Evolutionary conservation across 2,329 filamentous ascomycete species (phyloP), one percentile per base, ranked within the genome.

Genomic region (Verticillium klebahnii): DNA sequence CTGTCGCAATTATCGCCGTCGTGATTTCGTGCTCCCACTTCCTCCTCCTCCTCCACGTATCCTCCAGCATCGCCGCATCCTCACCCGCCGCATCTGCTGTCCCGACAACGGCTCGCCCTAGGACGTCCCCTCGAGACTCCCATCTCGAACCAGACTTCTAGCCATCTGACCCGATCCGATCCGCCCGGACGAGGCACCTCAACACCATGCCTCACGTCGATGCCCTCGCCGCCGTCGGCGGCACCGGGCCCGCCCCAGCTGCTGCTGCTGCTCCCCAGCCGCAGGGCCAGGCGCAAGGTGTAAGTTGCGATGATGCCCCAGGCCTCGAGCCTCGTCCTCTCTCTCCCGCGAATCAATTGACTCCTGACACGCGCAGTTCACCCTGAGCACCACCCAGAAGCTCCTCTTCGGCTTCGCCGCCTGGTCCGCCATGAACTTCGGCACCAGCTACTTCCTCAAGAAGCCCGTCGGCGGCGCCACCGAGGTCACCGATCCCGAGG

Each of bases 361-460:
- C 3, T 25, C 25, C 60, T 37, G 52, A 61, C 58, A 40, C 45
- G 19, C 23, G 17, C 40, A 76, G 39, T 58, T 58, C 57, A 45
- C 71, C 34, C 69, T 83, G 62, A 72, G 62, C 65, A 71, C 80
- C 60, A 76, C 70, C 63, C 83, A 81, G 39, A 65, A 66, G 66
- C 74, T 86, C 36, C 68, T 81, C 40, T 74, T 86, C 63, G 83
- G 84, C 58, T 77, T 81, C 34, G 77, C 79, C 62, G 76, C 86
- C 69, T 88, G 85, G 72, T 78, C 87, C 65, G 85, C 80, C 60
- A 78, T 88, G 73, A 87, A 89, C 70, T 74, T 84, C 61, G 69
- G 82, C 61, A 78, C 88, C 76, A 81, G 80, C 70, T 81, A 84
- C 70, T 77, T 85, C 64, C 75, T 77, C 65, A 77, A 78, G 56